Base-by-base conservation (phyloP, 805 yeast species). In the Lipomyces kockii region DNA sequence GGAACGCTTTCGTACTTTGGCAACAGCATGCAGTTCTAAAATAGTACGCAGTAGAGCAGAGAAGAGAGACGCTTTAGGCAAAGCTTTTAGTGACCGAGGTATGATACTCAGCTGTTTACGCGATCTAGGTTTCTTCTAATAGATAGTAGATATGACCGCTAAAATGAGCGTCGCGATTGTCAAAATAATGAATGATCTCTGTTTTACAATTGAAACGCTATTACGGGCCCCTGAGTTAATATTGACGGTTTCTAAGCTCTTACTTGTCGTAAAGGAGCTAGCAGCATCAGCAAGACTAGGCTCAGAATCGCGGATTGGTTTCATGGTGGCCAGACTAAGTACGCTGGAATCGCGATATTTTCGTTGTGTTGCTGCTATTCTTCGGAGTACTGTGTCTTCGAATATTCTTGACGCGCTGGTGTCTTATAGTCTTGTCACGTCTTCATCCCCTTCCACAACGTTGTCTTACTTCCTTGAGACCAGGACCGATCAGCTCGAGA, bases 351-450 rank as follows among this genome's bases (percentile, higher is more conserved):
- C 62, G 6, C 56, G 49, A 12, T 59, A 57, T 39, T 58, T 61
- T 9, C 8, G 63, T 8, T 27, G 25, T 7, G n/a, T 58, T 20
- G 34, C 52, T 17, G n/a, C 43, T 3, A 55, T 60, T 27, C 60
- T 67, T 11, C 43, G 49, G 6, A 58, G 61, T 8, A 29, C 63
- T 14, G 25, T 54, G 14, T n/a, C 66, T 7, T 25, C 70, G 4
- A 55, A 11, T 17, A 53, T 67, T 12, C 67, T 64, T 29, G 67
- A 67, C 52, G 67, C 68, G 3, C 55, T 67, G 3, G 67, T 64
- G 6, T 53, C 65, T 3, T 54, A 64, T 51, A 52, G 62, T 53
- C 57, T 67, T 2, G 64, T 39, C 49, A 57, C 65, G 9, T 54
- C 58, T 2, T 54, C 61, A 11, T 46, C 65, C 3, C 25, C 65